Evolutionary conservation across 768 basidiomycete species (phyloP).

Genomic region (Tricholoma flavovirens): DNA sequence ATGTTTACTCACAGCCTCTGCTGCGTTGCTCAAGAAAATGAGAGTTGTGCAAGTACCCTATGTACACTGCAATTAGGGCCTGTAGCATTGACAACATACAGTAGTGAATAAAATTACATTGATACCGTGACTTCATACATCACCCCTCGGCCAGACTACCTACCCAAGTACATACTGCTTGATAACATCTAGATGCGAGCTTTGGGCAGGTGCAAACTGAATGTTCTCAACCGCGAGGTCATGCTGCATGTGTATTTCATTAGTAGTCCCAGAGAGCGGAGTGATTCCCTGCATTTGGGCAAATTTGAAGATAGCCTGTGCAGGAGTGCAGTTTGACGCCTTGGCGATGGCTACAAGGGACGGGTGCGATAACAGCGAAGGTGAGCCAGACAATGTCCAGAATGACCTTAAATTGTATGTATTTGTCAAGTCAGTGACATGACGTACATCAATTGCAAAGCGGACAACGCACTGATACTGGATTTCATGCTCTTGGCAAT

Average conservation of each 20-base stretch:
- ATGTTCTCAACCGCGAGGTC: slow-evolving; percentile 40
- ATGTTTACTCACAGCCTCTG: too few relatives aligned
- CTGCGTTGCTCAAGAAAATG: too few relatives aligned
- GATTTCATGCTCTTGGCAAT: slow-evolving; percentile 57
- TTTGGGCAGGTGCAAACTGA: slow-evolving; percentile 11
- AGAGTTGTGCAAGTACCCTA: too few relatives aligned
- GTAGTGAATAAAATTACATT: too few relatives aligned
- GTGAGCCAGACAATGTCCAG: slow-evolving; percentile 83
- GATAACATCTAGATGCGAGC: slow-evolving; percentile 8
- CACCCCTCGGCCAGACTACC: neutral
- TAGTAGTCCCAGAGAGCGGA: slow-evolving; percentile 73
- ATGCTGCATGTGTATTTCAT: slow-evolving; percentile 61
- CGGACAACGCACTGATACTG: slow-evolving; percentile 58
- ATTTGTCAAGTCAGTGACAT: neutral
- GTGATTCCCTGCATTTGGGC: slow-evolving; percentile 61
- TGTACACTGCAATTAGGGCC: too few relatives aligned
- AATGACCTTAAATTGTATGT: slow-evolving; percentile 55
- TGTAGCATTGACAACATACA: too few relatives aligned
- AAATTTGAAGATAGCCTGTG: slow-evolving; percentile 65
- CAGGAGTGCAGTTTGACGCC: slow-evolving; percentile 46
- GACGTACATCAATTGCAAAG: neutral
- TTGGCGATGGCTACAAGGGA: slow-evolving; percentile 38
- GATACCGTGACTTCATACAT: too few relatives aligned
- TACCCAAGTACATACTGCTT: slow-evolving; percentile 15
- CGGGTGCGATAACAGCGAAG: slow-evolving; percentile 49